These are phyloP conservation scores for Pseudoneurospora amorphoporcata DNA, from an alignment of 495 filamentous ascomycete genomes.

Conservation along the genomic window DNA sequence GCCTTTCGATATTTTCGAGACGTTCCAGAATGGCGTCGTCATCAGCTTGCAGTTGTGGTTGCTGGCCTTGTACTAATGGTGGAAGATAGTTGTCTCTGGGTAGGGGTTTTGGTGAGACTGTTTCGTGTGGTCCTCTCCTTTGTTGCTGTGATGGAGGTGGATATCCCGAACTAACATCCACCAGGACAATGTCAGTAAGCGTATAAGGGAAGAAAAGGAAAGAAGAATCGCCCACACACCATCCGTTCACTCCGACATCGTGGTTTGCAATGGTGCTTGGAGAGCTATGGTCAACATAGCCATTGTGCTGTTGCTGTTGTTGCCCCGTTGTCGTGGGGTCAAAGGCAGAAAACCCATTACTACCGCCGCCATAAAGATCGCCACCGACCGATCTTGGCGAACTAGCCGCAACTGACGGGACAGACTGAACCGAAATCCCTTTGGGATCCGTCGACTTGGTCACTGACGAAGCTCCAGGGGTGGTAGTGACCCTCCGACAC, in stretches of 20 bases:
- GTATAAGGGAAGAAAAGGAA: neutral
- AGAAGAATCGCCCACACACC: no score
- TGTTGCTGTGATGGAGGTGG: neutral
- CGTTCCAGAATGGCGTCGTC: neutral
- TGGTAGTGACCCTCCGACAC: neutral
- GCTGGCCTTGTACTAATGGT: neutral
- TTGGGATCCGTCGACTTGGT: neutral
- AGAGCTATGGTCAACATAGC: neutral
- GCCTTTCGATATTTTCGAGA: neutral
- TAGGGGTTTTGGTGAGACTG: neutral
- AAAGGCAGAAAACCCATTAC: neutral
- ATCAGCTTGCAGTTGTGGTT: neutral
- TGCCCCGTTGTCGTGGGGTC: neutral
- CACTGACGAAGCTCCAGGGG: neutral
- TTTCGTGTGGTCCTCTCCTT: neutral
- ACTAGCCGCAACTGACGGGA: neutral
- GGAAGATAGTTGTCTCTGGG: neutral
- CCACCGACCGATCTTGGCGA: neutral
- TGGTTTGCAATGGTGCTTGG: neutral
- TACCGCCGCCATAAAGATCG: neutral
- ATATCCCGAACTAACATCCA: neutral
- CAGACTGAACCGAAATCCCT: no score
- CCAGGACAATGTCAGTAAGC: neutral
- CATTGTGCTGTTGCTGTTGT: neutral
- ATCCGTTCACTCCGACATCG: neutral